Evolutionary conservation across 768 basidiomycete species (phyloP), one percentile per base, ranked within the genome.

Genomic region (Naematelia aurantialba): DNA sequence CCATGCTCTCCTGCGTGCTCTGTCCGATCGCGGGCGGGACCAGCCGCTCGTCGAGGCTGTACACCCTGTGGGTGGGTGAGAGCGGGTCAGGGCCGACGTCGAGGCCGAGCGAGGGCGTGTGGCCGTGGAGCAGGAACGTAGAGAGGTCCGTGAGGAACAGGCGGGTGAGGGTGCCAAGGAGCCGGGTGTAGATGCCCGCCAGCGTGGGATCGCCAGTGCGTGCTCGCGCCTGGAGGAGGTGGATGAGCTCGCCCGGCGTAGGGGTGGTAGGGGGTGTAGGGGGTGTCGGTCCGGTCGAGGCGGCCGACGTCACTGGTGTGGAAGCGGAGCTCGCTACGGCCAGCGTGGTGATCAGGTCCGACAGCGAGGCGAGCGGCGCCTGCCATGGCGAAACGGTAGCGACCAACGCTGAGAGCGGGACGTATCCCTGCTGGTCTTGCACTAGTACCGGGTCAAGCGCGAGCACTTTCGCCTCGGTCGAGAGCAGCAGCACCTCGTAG

Each of bases 321-420:
- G 39, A 44, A 42, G 8, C 17, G 19, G 17, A 12, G 39, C 53
- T 53, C 19, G 59, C n/a, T n/a, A n/a, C 12, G 3, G 52, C 50
- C 29, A 85, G 81, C n/a, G n/a, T n/a, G n/a, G n/a, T n/a, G 56
- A 89, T 79, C 46, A 93, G 78, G 5, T 82, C 79, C 49, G 82
- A 81, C 26, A 96, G 81, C 3, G 88, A 84, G 31, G 85, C 84
- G 49, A 96, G 80, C 13, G 90, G 90, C 5, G 88, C 86, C 66
- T 91, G 89, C 92, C 92, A 96, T 75, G 84, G 84, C 5, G 88
- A 83, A 75, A 94, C 92, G 17, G 83, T 84, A 11, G 92, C 89
- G 54, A 88, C 84, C 60, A 96, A 78, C 4, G 86, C 86, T 0
- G 91, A 89, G 29, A 96, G 79, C 2, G 91, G 91, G 3, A 96